Evolutionary conservation across 192 early-diverging fungal genomes (phyloP), one percentile per base, ranked within the genome.

Genomic region (Gamsiella multidivaricata): DNA sequence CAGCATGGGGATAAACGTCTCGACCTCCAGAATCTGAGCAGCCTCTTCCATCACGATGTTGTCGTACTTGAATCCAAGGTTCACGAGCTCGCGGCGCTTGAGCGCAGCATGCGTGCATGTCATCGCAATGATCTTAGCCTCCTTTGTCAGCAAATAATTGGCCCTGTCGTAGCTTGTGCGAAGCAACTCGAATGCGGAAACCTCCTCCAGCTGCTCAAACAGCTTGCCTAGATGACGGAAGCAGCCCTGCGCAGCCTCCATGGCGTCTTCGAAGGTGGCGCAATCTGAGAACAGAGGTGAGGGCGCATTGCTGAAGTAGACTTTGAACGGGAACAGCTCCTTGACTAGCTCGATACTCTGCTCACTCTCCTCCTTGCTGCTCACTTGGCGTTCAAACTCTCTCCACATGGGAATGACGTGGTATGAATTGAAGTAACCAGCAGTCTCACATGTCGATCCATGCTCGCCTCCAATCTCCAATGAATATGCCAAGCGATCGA

Each of bases 1-100:
- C 34, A 94, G 67, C 76, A 99, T 81, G 9, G 98, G 97, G 25
- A 99, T 94, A 65, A 98, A 92, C 14, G 96, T 90, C 68, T 98
- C 97, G 11, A 99, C 90, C 73, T 99, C 97, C 14, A 98, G 76
- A 23, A 98, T 90, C 74, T 98, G 96, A 14, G 94, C 97, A 1
- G 95, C 91, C 76, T 99, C 98, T 83, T 99, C 98, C 92, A 99
- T 96, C 28, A 99, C 86, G 18, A 99, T 90, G 50, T 88, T 95
- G 68, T 98, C 94, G 79, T 95, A 98, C 58, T 95, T 91, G 90
- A 99, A 96, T 14, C 96, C 94, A 36, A 98, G 84, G 15, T 83
- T 78, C n/a, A 92, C 84, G 9, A 99, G 81, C 75, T 98, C 97
- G 2, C 88, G 83, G 32, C 94, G 85, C 68, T 95, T 95, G 41